phyloP scores from a whole-genome alignment of 2,329 filamentous ascomycete species.

The Tympanopsis confertula region DNA sequence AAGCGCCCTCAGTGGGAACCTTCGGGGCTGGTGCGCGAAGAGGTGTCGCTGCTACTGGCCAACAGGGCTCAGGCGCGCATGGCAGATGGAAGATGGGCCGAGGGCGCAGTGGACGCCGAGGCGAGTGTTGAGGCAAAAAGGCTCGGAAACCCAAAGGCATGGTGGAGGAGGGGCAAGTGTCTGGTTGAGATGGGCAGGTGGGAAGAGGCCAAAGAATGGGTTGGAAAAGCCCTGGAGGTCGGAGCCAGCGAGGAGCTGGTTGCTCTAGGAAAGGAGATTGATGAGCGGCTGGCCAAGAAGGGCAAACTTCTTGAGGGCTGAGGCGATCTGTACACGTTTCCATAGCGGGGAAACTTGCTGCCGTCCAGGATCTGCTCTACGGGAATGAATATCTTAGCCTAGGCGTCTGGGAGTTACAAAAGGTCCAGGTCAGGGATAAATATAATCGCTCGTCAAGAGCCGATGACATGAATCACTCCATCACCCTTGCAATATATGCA shows the following conservation, averaged over 20 bases:
- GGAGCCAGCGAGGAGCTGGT: conserved; percentile 64
- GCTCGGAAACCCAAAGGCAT: conserved; percentile 82
- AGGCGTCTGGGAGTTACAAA: too few relatives aligned
- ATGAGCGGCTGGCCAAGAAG: conserved; percentile 25
- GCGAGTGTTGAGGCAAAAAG: conserved; percentile 78
- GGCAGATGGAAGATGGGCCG: conserved; percentile 71
- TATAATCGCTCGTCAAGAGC: too few relatives aligned
- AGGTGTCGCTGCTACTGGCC: conserved; percentile 66
- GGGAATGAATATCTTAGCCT: too few relatives aligned
- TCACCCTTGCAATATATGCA: too few relatives aligned
- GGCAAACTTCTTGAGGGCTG: too few relatives aligned
- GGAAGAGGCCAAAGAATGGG: conserved; percentile 72
- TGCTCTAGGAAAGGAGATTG: conserved; percentile 51
- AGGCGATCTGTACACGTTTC: too few relatives aligned
- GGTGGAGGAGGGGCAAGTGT: conserved; percentile 80
- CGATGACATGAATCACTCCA: too few relatives aligned
- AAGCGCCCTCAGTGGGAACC: conserved; percentile 81
- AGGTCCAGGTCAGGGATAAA: too few relatives aligned
- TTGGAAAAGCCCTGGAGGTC: conserved; percentile 67
- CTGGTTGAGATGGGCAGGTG: conserved; percentile 81
- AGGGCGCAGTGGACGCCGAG: conserved; percentile 79
- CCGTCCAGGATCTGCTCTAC: too few relatives aligned
- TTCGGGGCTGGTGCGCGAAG: conserved; percentile 69
- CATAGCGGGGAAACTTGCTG: too few relatives aligned
- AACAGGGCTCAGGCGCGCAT: conserved; percentile 89